Conservation (phyloP, 2,329 filamentous ascomycete genomes). For the Arthroderma sp. region DNA sequence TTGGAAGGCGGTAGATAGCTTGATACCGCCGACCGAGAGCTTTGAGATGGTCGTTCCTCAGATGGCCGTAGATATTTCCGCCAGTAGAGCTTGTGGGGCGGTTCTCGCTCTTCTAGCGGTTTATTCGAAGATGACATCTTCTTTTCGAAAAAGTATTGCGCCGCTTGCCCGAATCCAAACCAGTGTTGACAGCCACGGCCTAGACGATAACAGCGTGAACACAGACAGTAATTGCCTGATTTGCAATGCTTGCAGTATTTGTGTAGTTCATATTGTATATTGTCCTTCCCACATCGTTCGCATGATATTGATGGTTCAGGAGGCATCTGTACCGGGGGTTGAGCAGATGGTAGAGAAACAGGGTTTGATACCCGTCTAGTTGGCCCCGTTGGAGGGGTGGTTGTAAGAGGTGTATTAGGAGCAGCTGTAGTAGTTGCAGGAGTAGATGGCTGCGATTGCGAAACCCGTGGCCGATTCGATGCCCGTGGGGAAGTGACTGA, state of each 20-base stretch:
- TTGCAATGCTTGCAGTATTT: slow-evolving; percentile 67
- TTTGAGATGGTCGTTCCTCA: slow-evolving; percentile 19
- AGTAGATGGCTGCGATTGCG: slow-evolving; percentile 19
- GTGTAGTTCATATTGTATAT: slow-evolving; percentile 77
- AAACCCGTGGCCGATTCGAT: slow-evolving; percentile 22
- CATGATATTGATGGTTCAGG: slow-evolving; percentile 63
- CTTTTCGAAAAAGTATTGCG: slow-evolving; percentile 55
- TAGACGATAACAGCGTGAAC: slow-evolving; percentile 63
- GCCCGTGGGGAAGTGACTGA: neutral
- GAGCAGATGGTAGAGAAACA: neutral
- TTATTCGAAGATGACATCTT: slow-evolving; percentile 27
- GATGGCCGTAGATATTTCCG: slow-evolving; percentile 25
- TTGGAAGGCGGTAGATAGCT: slow-evolving; percentile 42
- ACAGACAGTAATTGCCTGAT: slow-evolving; percentile 64
- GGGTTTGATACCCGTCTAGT: neutral
- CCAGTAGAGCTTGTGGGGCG: slow-evolving; percentile 41
- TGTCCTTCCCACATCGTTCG: slow-evolving; percentile 52
- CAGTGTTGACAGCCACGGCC: slow-evolving; percentile 72
- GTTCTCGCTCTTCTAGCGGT: slow-evolving; percentile 22
- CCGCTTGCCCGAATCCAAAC: slow-evolving; percentile 73
- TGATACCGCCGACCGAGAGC: slow-evolving; percentile 45
- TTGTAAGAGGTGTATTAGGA: neutral
- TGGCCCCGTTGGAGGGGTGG: neutral
- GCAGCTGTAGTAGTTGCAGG: slow-evolving; percentile 12
- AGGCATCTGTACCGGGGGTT: neutral